Evolutionary conservation across 129 eudicot species (phyloP), one percentile per base, ranked within the genome.

Genomic region (Tanacetum coccineum): DNA sequence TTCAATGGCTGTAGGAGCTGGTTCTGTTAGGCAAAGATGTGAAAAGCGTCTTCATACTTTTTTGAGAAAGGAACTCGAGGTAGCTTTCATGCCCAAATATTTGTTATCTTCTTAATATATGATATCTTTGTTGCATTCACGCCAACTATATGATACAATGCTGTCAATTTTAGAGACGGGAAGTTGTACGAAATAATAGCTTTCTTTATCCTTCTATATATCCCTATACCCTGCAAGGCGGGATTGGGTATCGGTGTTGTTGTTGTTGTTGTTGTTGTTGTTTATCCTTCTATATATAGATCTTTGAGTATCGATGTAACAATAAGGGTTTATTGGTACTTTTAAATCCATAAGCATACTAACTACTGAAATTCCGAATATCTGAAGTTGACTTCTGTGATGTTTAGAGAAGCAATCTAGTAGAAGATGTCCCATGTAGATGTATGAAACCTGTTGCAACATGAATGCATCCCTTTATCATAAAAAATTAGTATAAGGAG

Each of bases 11-110:
- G 93, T 94, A 8, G 99, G 99, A 32, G 82, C 82, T 53, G 97
- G 99, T 64, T 74, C 85, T 61, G 83, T 72, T 44, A 81, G 95
- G 85, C 88, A 82, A 68, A 94, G 83, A 80, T 87, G 78, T 72
- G 99, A 89, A 79, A 81, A 73, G 63, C 95, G 95, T 32, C 84
- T 89, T 67, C 95, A 87, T 77, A 75, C 61, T 53, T 89, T 89
- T 62, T 70, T 87, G 26, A 84, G 50, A 53, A 94, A 87, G 79
- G 97, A 87, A 66, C 84, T 89, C 70, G 99, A 94, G 99, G 99
- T 94, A 68, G 14, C 11, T 26, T 76, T 60, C 42, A 39, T 40
- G 57, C 45, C 17, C 5, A 66, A 48, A 36, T 19, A 50, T 50
- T 62, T 22, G 25, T 22, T 22, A 22, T 21, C 4, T 3, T 25